A percentile compares a stretch with the other conserved stretches of the same genome.
These are phyloP conservation scores for Fraxinus sp. DNA, from an alignment of 305 asterid species.

Conservation along the genomic window DNA sequence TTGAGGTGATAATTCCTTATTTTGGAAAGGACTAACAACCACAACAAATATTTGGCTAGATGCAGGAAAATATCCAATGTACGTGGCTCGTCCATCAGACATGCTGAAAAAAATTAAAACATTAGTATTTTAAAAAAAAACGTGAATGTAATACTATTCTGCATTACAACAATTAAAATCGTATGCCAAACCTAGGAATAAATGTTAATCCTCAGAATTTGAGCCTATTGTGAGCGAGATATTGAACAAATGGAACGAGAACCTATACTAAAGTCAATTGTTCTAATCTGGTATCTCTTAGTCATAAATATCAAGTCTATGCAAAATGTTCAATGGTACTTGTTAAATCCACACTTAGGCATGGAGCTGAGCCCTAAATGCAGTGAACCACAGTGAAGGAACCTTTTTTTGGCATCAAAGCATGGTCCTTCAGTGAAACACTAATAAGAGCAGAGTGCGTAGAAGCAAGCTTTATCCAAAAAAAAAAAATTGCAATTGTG, in stretches of 20 bases:
- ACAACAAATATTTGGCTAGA: slow-evolving; percentile 65
- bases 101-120: slow-evolving; percentile 52
- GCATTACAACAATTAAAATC: slow-evolving; percentile 17
- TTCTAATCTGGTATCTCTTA: background rate
- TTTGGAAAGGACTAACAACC: slow-evolving; percentile 90
- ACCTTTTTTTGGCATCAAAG: background rate
- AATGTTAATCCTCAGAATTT: slow-evolving; percentile 17
- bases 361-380: background rate
- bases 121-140: slow-evolving; percentile 13
- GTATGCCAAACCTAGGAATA: slow-evolving; percentile 4
- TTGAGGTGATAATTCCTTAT: slow-evolving; percentile 81
- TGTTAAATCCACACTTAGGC: background rate
- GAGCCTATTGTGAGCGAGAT: slow-evolving; percentile 1
- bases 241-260: slow-evolving; percentile 11
- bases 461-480: background rate
- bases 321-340: background rate
- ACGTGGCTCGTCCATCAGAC: slow-evolving; percentile 87
- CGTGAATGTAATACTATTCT: slow-evolving; percentile 9
- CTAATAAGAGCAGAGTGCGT: background rate
- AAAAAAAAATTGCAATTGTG: background rate
- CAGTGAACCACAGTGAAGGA: background rate
- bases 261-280: background rate
- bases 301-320: background rate
- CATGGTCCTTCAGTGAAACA: background rate
- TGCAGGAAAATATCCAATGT: slow-evolving; percentile 77